Evolutionary conservation across 2,329 filamentous ascomycete genomes (phyloP), one percentile per base, ranked within the genome.

Genomic region (Colletotrichum sp.): DNA sequence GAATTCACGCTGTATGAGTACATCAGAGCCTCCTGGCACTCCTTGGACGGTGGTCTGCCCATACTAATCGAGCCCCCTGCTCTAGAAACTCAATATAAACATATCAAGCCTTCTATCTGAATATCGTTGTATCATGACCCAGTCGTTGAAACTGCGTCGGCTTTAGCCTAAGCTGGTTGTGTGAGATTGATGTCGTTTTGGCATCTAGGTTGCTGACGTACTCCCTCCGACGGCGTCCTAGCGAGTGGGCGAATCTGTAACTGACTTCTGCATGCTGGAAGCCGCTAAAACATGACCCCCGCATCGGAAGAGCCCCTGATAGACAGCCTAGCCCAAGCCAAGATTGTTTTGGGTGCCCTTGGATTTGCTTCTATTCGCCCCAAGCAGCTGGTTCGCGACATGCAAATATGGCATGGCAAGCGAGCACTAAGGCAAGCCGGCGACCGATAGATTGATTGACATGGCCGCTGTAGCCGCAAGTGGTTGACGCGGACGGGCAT

Each of bases 241-340:
- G 61, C 39, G 39, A 61, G 58, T 56, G 55, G 30, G 34, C 62
- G 32, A 56, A 67, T 72, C 69, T 75, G 69, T 67, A 72, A 72
- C 73, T 16, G 61, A 48, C 69, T 56, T 43, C 52, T 62, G 73
- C 69, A 64, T 32, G 55, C 39, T 30, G 55, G 27, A 64, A 72
- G 71, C 69, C 61, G 60, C 69, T 75, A 75, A 75, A 75, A 75
- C 69, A 67, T 72, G 48, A 58, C 36, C 73, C 73, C 73, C 73
- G 69, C 69, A 75, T 64, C 70, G 34, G 32, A 25, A 10, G 52
- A 48, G 25, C 69, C 69, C 73, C 39, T 73, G 73, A 67, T 72
- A 27, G 62, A 36, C 55, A 22, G 25, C 12, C 71, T 65, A 66
- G 36, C n/a, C n/a, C 62, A 71, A n/a, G 55, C 52, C 68, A 62